Evolutionary conservation across 2,329 filamentous ascomycete species (phyloP), one percentile per base, ranked within the genome.

Genomic region (Sporothrix euskadiensis): DNA sequence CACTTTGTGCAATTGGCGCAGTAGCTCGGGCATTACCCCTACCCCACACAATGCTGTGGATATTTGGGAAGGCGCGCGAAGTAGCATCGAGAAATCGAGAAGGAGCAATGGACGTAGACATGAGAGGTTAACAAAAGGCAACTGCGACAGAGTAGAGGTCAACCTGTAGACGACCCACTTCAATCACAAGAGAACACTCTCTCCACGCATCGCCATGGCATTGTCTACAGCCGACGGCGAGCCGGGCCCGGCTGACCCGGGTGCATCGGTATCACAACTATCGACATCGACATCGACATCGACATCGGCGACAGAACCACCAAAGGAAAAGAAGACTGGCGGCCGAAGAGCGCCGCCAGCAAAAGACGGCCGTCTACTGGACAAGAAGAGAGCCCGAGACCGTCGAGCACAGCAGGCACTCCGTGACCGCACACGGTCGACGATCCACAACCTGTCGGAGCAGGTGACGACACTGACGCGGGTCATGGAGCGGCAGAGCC

Each of bases 391-490:
- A 12, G 66, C 47, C 16, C 47, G 66, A 32, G 66, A 56, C 49
- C 66, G 66, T 3, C 47, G 66, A 14, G 49, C 66, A 1, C 66
- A 56, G 32, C 66, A 69, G 30, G 66, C 66, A 1, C 19, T 69
- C 19, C 66, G 66, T 7, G 66, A 69, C 49, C 66, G 66, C 30
- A 69, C 66, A 32, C 66, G 32, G 16, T 69, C 66, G 8, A 69
- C 66, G 26, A 69, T 69, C 66, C 66, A 56, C 66, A 69, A 56
- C 66, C 49, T 69, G 47, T 54, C 66, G 32, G 66, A 56, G 66
- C 66, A 69, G 32, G 66, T 69, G 19, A 22, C 66, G 19, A 69
- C 66, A 32, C 66, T 69, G 49, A 69, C 66, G 49, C 66, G 66
- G 26, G 66, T 69, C 1, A 32, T 69, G 8, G 66, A 69, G 49